Base-by-base conservation (phyloP, 495 filamentous ascomycete genomes). In the Penicillium cinerascens region DNA sequence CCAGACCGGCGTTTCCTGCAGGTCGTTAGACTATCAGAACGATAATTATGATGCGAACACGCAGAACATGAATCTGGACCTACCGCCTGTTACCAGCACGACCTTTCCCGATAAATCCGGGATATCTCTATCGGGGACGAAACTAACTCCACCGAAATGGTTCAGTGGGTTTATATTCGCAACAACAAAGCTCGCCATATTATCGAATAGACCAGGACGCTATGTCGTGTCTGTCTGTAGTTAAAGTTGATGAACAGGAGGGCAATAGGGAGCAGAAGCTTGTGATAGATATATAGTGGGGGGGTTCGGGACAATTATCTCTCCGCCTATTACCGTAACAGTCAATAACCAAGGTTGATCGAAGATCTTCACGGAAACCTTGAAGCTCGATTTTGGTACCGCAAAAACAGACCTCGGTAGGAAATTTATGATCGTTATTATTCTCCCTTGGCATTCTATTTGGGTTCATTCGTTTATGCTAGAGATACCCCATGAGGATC, bases 21-120 rank as follows among this genome's bases (percentile, higher is more conserved):
- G n/a, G 10, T 10, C 6, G 7, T 40, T 29, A 54, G 35, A 6
- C 2, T 6, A 17, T 13, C 18, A 39, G 0, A 23, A 2, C 9
- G 6, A 7, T 36, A 10, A 2, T 27, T 6, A 7, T 15, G 6
- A 37, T 21, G 4, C 26, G 16, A 33, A 29, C 22, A n/a, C 18
- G 23, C 33, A 17, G 27, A 25, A 7, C 27, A 33, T 35, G 2
- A n/a, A 23, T 13, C 2, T 36, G 9, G 29, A 76, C 81, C 66
- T 49, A 80, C 80, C 79, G 11, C 78, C 82, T 5, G 82, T 85
- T 5, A 85, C 64, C 18, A 84, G 59, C 6, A 81, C 73, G 16
- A 82, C 76, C 54, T 77, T 82, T 9, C 71, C 78, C 1, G 63
- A 44, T 7, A 84, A 70, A 46, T 76, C 66, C 4, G 77, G 74